Evolutionary conservation across 2,329 filamentous ascomycete genomes (phyloP), one percentile per base, ranked within the genome.

Genomic region (Ophiostoma sp.): DNA sequence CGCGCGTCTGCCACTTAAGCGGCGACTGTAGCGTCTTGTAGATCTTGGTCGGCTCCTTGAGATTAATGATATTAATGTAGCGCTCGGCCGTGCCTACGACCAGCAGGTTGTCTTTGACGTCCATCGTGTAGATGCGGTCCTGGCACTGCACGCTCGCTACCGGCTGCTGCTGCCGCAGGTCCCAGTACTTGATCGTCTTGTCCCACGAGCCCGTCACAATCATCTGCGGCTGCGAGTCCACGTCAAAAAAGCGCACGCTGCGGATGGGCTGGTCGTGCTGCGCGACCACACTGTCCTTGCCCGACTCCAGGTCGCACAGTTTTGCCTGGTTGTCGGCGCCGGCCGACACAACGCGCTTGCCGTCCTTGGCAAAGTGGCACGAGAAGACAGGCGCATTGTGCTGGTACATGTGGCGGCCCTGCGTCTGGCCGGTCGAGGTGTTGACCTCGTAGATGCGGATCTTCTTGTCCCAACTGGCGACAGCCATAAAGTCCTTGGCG

Each of bases 11-110:
- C 92, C 93, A 99, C 81, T 99, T 99, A 62, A 99, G 85, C 3
- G 95, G 95, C 76, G 92, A 97, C 80, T 97, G 92, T 66, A 97
- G 85, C 9, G 92, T 94, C 85, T 99, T 99, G 86, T 96, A 97
- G 79, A 97, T 92, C 74, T 92, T 92, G 67, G 86, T 87, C 4
- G 95, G 95, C 70, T 96, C 89, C 76, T 90, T 89, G 68, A 99
- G 86, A 79, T 97, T 93, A 80, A 99, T 84, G 71, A 99, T 89
- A 78, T 98, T 93, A 83, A 99, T 96, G 79, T 96, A 96, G 70
- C 95, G 88, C 76, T 99, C 95, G 12, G 95, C 95, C 0, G 93
- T 98, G 71, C 91, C 95, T 69, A 97, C 83, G 27, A 99, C 95
- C 58, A 97, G 86, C 66, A 99, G 84, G 74, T 95, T 89, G 76